Base-by-base conservation (phyloP, 371 early-diverging fungal species). In the Entomophthora muscae region DNA sequence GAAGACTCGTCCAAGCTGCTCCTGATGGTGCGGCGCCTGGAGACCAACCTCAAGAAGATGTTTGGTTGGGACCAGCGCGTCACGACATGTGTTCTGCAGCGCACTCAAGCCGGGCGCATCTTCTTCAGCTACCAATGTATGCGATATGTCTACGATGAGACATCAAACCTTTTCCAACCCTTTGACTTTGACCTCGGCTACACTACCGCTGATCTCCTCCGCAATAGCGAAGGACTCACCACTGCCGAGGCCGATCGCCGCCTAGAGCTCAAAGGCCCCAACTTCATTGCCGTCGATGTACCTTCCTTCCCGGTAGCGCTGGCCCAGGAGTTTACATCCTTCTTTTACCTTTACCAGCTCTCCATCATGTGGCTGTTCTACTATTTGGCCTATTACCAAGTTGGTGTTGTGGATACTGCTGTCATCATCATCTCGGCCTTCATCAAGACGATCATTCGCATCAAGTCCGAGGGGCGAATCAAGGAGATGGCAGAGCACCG, bases 101-200 rank as follows among this genome's bases (percentile, higher is more conserved):
- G 63, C 12, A 82, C 85, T 22, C 21, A 23, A 27, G 1, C 65
- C 62, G 26, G 68, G 68, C 3, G 75, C 75, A 17, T 73, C 13
- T 89, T 76, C 71, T 84, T 89, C 68, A 76, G 76, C 23, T 84
- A 83, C 67, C 86, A 89, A 63, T 86, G 86, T 69, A 82, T 84
- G 22, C 82, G 90, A 27, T 89, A 83, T 70, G 74, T 88, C 22
- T 80, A 70, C 29, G 70, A 76, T 53, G 67, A 69, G 0, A 29
- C 57, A 1, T 26, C 67, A 1, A 68, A 71, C 24, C 65, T 70
- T 23, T 89, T 83, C 67, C 71, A 72, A 42, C 85, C 84, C 0
- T 79, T 76, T 66, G 71, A 73, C 32, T 79, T 81, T 63, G 66
- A 75, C 24, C 67, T 86, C 51, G 88, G 86, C 56, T 71, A 74